Base-by-base conservation (phyloP, 805 yeast genomes). In the Sungouiella thailandica region DNA sequence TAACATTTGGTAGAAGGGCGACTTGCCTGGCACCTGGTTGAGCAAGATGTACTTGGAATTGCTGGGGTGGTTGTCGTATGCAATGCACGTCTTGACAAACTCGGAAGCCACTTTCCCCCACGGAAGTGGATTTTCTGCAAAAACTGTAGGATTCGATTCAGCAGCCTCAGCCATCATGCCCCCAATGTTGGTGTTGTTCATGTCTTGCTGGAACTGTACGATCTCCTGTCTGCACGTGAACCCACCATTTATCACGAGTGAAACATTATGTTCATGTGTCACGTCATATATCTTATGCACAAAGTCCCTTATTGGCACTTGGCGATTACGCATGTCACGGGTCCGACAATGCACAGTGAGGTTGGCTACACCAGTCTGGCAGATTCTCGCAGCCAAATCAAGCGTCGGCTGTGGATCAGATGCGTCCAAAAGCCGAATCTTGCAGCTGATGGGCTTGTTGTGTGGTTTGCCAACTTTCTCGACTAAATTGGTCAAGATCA, bases 101-200 rank as follows among this genome's bases (percentile, higher is more conserved):
- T 85, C 82, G 29, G 64, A 66, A 8, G 76, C 68, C 8, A 74
- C 60, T 17, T 63, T 52, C 17, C 59, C 65, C 84, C 90, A 84
- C 0, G 73, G 62, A 29, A 69, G 53, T 4, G 73, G 70, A 1
- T 49, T 43, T 6, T 54, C 44, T 23, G 42, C 29, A 55, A 93
- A 93, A 24, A 85, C 80, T 1, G 95, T 70, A 6, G 95, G 93
- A 52, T 93, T 89, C 5, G 72, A 52, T 58, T 93, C 97, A 0
- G 97, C 97, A 19, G 78, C 77, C 20, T 86, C 82, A 1, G 97
- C 98, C 49, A 89, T 78, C 98, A 93, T 90, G 5, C 86, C 89
- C 4, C 97, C 95, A n/a, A 82, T 44, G 7, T 50, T 60, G 32
- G 74, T 74, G 2, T 70, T 69, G 1, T 80, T 76, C 45, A 72